phyloP scores from a whole-genome alignment of 2,329 filamentous ascomycete species.

The Cercospora sojina region DNA sequence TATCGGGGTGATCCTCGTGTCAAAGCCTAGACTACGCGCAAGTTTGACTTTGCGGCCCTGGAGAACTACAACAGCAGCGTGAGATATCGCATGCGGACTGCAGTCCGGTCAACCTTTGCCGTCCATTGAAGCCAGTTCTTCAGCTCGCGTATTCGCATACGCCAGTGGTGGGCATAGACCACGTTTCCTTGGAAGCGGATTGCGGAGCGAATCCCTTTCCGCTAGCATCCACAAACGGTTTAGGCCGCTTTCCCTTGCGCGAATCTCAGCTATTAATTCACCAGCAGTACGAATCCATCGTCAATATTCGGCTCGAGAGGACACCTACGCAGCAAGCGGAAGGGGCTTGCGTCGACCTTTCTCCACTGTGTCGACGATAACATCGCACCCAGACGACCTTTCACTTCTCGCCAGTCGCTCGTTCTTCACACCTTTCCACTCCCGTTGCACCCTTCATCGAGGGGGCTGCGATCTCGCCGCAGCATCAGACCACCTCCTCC shows the following conservation, averaged over 20 bases:
- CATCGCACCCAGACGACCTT: background rate
- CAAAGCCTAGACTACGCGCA: background rate
- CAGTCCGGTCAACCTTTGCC: background rate
- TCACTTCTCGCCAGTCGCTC: background rate
- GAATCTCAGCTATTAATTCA: constrained; percentile 9
- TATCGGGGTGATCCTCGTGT: background rate
- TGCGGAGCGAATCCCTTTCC: constrained; percentile 1
- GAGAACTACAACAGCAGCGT: background rate
- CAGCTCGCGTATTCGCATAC: background rate
- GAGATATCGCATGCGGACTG: constrained; percentile 4
- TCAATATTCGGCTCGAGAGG: background rate
- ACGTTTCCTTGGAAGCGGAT: background rate
- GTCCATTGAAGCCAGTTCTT: background rate
- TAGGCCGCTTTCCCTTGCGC: constrained; percentile 4
- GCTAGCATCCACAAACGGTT: background rate
- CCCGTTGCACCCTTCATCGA: background rate
- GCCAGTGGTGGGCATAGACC: background rate
- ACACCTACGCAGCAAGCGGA: constrained; percentile 3
- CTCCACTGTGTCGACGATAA: constrained; percentile 1
- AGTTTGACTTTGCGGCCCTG: background rate
- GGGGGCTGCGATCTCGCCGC: constrained; percentile 1
- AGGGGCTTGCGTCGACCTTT: constrained; percentile 3
- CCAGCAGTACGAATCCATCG: constrained; percentile 1
- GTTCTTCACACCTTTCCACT: background rate
- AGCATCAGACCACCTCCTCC: constrained; percentile 8